Evolutionary conservation across 495 filamentous ascomycete genomes (phyloP), one percentile per base, ranked within the genome.

Genomic region (Annulohypoxylon maeteangense): DNA sequence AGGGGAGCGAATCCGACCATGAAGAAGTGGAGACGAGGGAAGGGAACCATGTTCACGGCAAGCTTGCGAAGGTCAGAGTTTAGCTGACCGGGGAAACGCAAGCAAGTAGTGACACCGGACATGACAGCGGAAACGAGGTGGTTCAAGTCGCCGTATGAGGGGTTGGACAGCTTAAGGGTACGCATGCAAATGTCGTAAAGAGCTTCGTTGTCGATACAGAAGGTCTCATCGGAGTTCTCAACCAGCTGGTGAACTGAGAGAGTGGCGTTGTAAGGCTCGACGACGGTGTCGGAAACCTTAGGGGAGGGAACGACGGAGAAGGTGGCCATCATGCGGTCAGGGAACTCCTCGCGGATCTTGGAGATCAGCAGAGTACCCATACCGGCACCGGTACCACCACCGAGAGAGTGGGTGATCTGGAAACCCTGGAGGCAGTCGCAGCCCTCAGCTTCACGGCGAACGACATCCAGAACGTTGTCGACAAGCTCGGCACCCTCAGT

Each of bases 161-260:
- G 95, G 87, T 96, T 92, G 81, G 91, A 90, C 77, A 99, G 92
- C 91, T 99, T 99, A 66, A 99, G 90, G 67, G 95, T 99, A 79
- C 95, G 91, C 92, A 98, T 97, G 93, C 95, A 99, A 80, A 99
- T 99, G 82, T 98, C 96, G 87, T 98, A 99, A 75, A 99, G 90
- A 83, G 95, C 95, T 91, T 99, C 96, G 88, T 99, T 99, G 81
- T 99, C 95, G 82, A 99, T 99, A 88, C 95, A 99, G 92, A 99
- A 99, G 81, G 95, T 99, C 92, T 98, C 95, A 80, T 99, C 95
- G 55, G 96, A 98, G 90, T 99, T 97, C 90, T 99, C 95, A 80
- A 99, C 96, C 72, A 99, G 90, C 88, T 99, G 95, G 87, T 99
- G 95, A 70, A 99, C 88, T 77, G 95, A 99, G 71, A 99, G 92